These are phyloP conservation scores for Fusarium decemcellulare DNA, from an alignment of 2,329 filamentous ascomycete species.

Conservation along the genomic window DNA sequence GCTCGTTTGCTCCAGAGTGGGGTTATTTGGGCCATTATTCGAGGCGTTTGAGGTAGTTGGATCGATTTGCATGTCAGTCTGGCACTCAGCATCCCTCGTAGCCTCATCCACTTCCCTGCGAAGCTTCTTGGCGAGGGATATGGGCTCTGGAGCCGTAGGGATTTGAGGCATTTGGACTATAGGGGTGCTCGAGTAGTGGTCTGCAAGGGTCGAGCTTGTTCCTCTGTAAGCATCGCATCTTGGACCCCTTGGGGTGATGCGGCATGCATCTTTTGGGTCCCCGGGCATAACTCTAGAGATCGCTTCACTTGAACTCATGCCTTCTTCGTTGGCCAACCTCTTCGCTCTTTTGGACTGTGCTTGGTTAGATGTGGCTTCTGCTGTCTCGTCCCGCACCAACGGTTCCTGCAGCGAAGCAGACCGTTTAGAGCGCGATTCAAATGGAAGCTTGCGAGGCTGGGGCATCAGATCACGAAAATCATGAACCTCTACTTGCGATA, in stretches of 20 bases:
- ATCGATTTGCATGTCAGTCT: conserved; percentile 8
- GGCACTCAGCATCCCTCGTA: conserved; percentile 25
- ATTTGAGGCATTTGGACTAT: too few species aligned
- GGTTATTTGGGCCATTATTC: too few species aligned
- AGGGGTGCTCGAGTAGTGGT: too few species aligned
- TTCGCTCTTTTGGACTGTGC: not conserved
- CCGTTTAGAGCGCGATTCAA: conserved; percentile 23
- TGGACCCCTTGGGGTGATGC: not conserved
- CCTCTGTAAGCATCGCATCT: not conserved
- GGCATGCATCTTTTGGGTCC: not conserved
- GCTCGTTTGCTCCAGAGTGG: not conserved
- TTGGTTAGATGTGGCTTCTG: not conserved
- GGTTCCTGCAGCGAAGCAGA: not conserved
- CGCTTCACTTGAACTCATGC: not conserved
- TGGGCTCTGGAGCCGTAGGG: too few species aligned
- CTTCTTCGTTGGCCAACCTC: not conserved
- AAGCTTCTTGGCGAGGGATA: too few species aligned
- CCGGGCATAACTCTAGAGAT: not conserved
- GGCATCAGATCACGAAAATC: conserved; percentile 50
- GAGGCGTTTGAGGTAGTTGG: not conserved
- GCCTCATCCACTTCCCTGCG: not conserved
- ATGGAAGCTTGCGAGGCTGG: conserved; percentile 50
- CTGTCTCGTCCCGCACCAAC: not conserved
- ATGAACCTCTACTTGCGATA: not conserved
- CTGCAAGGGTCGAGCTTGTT: too few species aligned